Evolutionary conservation across 2,329 filamentous ascomycete genomes (phyloP), one percentile per base, ranked within the genome.

Genomic region (Meredithiella fracta): DNA sequence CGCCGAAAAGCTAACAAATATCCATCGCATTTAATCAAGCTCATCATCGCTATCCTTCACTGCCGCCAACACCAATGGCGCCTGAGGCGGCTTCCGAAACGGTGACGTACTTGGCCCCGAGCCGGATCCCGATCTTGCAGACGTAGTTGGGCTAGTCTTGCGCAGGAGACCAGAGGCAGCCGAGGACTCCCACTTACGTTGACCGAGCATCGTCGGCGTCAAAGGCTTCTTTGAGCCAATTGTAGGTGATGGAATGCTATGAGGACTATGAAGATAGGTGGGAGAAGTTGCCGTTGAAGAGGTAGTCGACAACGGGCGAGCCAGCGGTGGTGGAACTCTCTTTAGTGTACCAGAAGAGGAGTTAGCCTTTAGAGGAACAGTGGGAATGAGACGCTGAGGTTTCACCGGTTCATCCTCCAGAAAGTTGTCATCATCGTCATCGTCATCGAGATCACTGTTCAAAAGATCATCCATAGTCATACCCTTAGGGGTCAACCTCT

Each of bases 401-500:
- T 54, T 57, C 4, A 47, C 17, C 8, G 58, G 47, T 23, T 54
- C 54, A 25, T 54, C 64, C 72, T 2, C 69, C 76, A 54, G 68
- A 14, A 59, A 47, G 29, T 69, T 49, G 66, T 60, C 66, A 2
- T 62, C 62, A 38, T 69, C 50, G 66, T 60, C 66, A 2, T 62
- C 62, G 3, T 67, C 58, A 9, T 62, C 64, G 17, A 67, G 65
- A 0, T 68, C 67, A 5, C 69, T 63, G 34, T 70, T 71, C 3
- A 71, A 65, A 29, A 72, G 67, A 25, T 67, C 63, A 22, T 70
- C 65, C 31, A 74, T 60, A 11, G 68, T 69, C 51, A 68, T 68
- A 11, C 75, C 75, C 9, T 68, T 65, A 1, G 70, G 68, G 59
- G 69, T 76, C 14, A 78, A 68, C 2, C 72, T 70, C 23, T 68